A percentile compares a stretch with the other conserved stretches of the same genome.
These are phyloP conservation scores for Apiospora koreana DNA, from an alignment of 2,329 filamentous ascomycete genomes.

Conservation along the genomic window DNA sequence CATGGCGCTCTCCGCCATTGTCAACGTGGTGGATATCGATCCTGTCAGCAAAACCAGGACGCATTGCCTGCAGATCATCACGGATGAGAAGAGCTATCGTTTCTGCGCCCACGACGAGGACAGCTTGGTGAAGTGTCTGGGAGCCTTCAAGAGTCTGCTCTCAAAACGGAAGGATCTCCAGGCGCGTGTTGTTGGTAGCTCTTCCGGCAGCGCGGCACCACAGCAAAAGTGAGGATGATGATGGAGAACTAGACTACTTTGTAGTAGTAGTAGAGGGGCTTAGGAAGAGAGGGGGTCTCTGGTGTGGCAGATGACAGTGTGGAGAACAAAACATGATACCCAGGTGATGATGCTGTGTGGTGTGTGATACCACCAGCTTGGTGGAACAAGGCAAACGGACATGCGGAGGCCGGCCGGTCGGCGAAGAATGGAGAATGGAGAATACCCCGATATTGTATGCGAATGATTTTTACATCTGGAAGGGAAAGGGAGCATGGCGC, in stretches of 20 bases:
- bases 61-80: slow-evolving; percentile 89
- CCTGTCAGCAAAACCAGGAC: slow-evolving; percentile 81
- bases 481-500: background rate
- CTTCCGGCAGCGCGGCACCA: slow-evolving; percentile 1
- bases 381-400: background rate
- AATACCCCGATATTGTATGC: background rate
- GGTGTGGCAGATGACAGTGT: background rate
- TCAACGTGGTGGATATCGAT: slow-evolving; percentile 92
- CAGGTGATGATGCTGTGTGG: slow-evolving; percentile 9
- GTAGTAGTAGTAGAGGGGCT: background rate
- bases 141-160: slow-evolving; percentile 85
- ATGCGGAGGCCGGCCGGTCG: background rate
- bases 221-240: background rate
- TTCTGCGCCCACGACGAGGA: slow-evolving; percentile 83
- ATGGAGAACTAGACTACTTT: background rate
- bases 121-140: slow-evolving; percentile 78
- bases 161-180: slow-evolving; percentile 68
- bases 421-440: background rate
- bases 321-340: slow-evolving; percentile 14
- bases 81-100: slow-evolving; percentile 82
- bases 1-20: slow-evolving; percentile 73
- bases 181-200: slow-evolving; percentile 36
- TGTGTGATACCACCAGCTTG: background rate
- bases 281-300: background rate
- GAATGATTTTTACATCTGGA: background rate